These are phyloP conservation scores for Xylariaceae sp. DNA, from an alignment of 2,329 filamentous ascomycete species.

Conservation along the genomic window DNA sequence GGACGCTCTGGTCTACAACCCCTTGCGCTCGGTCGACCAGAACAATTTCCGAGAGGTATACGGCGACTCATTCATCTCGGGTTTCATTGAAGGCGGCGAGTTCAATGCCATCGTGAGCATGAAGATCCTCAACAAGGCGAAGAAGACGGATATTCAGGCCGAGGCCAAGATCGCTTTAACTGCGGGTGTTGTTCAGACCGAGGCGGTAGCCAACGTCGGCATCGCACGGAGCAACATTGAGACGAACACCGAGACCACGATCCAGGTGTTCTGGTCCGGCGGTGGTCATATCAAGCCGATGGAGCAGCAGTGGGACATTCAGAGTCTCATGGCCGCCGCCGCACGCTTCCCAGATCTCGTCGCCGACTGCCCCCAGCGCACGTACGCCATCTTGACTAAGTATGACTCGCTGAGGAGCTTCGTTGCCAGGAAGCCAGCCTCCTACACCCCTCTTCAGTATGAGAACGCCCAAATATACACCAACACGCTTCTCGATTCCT, in stretches of 20 bases:
- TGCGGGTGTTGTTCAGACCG: neutral
- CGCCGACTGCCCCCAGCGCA: neutral
- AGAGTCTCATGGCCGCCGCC: neutral
- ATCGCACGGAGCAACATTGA: slow-evolving; percentile 2
- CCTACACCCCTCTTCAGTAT: neutral
- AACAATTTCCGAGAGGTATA: slow-evolving; percentile 4
- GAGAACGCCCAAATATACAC: slow-evolving; percentile 1
- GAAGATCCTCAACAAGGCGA: slow-evolving; percentile 5
- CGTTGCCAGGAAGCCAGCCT: neutral
- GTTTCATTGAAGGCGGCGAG: slow-evolving; percentile 1
- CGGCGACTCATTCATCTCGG: neutral
- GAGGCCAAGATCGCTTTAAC: slow-evolving; percentile 1
- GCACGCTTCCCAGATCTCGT: neutral
- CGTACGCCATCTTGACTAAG: neutral
- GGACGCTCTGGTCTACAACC: neutral
- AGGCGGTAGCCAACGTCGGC: neutral
- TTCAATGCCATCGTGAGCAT: slow-evolving; percentile 6
- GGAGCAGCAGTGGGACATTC: slow-evolving; percentile 3
- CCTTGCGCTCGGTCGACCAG: slow-evolving; percentile 1
- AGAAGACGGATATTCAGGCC: slow-evolving; percentile 4
- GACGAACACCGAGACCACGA: slow-evolving; percentile 1
- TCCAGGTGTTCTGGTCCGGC: neutral
- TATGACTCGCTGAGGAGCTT: neutral
- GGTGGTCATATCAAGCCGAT: neutral
- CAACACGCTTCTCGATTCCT: neutral